These are phyloP conservation scores for Rhizoclosmatium sp. DNA, from an alignment of 192 early-diverging fungal species.

Conservation along the genomic window DNA sequence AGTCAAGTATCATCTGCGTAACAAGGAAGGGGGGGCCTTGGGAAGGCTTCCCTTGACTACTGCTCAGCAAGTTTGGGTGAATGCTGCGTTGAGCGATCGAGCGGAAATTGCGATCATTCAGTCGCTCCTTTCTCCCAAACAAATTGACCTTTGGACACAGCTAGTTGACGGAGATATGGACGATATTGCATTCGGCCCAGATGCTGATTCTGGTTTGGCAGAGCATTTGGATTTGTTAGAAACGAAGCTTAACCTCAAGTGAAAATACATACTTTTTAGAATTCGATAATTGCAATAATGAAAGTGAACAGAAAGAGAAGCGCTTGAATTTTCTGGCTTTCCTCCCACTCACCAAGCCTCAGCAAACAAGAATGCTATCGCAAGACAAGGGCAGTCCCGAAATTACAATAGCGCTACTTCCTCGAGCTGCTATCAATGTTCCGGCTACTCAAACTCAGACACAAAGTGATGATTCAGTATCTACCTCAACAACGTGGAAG, in stretches of 20 bases:
- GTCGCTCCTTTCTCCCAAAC: background rate
- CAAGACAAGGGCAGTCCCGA: too few relatives aligned
- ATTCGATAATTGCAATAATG: too few relatives aligned
- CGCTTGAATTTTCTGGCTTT: too few relatives aligned
- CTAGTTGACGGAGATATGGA: background rate
- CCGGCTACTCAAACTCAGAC: too few relatives aligned
- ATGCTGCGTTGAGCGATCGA: background rate
- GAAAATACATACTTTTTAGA: background rate
- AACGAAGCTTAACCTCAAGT: background rate
- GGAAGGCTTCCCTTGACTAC: background rate
- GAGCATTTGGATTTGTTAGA: background rate
- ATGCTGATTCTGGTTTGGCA: background rate
- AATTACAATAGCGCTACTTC: too few relatives aligned
- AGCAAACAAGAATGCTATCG: too few relatives aligned
- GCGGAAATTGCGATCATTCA: background rate
- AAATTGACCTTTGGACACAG: background rate
- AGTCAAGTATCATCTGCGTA: background rate
- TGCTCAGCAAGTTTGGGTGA: background rate
- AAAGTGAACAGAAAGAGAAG: too few relatives aligned
- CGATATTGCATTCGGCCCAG: background rate
- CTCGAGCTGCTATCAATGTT: too few relatives aligned
- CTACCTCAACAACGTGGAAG: too few relatives aligned
- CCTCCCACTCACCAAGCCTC: too few relatives aligned
- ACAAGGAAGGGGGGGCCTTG: background rate
- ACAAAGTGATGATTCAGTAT: too few relatives aligned